Evolutionary conservation across 768 basidiomycete species (phyloP), one percentile per base, ranked within the genome.

Genomic region (Infundibulicybe gibba): DNA sequence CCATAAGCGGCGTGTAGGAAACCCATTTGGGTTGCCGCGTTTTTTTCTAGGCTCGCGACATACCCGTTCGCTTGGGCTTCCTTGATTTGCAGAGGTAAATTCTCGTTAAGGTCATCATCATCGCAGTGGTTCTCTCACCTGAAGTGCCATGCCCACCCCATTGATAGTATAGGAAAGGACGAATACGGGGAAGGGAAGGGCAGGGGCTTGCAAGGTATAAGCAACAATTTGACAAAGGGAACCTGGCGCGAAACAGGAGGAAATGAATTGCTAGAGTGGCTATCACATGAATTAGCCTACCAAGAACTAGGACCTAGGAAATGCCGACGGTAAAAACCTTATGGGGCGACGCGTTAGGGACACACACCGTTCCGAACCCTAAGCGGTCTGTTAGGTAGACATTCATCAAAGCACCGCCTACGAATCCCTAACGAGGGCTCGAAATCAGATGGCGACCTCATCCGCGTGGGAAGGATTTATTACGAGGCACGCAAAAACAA

Each of bases 11-110:
- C 80, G 55, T 83, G 80, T 15, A 85, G 55, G 12, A 87, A 43
- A 6, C 84, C 78, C 80, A 89, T 85, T 57, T 85, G 87, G 1
- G 62, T 59, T 45, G 77, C 72, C 0, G 79, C 59, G 38, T 79
- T 72, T 14, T 72, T 60, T 49, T 70, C 71, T 10, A 84, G 62
- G 32, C 64, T 70, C 2, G 80, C 83, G 8, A 87, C 75, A 50
- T 77, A 87, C 3, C 79, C 81, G 50, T 83, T 84, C 1, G 82
- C 72, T 61, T 84, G 83, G 0, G 84, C 83, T 47, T 86, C 80
- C 79, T 85, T 32, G 15, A 32, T 13, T 20, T 17, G 17, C 12
- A 6, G 19, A 16, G 11, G n/a, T 13, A 41, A 15, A 14, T 14
- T 15, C 15, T 40, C 13, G 25, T 6, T 4, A 25, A 32, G 14